Conservation (phyloP, 345 rosid species). For the Citrus maxima region DNA sequence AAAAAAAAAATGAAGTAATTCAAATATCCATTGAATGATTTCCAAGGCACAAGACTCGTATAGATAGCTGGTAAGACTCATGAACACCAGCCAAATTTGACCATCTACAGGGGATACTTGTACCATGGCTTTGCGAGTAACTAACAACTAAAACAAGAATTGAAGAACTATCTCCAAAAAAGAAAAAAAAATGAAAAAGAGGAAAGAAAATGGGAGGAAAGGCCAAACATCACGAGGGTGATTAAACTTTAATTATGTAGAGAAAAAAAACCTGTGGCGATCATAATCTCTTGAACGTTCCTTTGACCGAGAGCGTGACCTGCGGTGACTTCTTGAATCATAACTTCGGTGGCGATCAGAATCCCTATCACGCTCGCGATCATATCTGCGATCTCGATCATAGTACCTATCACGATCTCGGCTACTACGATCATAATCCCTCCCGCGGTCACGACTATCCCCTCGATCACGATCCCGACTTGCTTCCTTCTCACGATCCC, state of each 20-base stretch:
- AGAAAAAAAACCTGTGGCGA: conserved; percentile 61
- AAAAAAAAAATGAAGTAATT: not conserved
- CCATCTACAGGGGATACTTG: not conserved
- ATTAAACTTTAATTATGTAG: not conserved
- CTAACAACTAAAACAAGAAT: not conserved
- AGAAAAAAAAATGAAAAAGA: too few relatives aligned
- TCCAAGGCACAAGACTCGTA: not conserved
- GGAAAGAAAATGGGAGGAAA: not conserved
- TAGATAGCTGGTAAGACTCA: not conserved
- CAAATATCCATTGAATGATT: not conserved
- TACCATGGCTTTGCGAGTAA: not conserved
- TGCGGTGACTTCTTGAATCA: conserved; percentile 72
- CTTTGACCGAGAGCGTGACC: conserved; percentile 83
- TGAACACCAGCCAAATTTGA: not conserved
- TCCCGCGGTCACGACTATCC: conserved; percentile 70
- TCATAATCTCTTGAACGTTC: conserved; percentile 80
- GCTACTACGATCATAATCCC: conserved; percentile 85
- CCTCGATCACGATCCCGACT: conserved; percentile 66
- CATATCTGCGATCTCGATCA: conserved; percentile 68
- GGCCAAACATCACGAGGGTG: not conserved
- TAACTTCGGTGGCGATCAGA: conserved; percentile 65
- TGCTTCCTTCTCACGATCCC: conserved; percentile 51
- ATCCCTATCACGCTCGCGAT: conserved; percentile 63
- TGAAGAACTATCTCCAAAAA: not conserved
- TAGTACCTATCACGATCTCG: conserved; percentile 77